A percentile compares a stretch with the other conserved stretches of the same genome.
These are phyloP conservation scores for Suillus discolor DNA, from an alignment of 768 basidiomycete genomes.

Conservation along the genomic window DNA sequence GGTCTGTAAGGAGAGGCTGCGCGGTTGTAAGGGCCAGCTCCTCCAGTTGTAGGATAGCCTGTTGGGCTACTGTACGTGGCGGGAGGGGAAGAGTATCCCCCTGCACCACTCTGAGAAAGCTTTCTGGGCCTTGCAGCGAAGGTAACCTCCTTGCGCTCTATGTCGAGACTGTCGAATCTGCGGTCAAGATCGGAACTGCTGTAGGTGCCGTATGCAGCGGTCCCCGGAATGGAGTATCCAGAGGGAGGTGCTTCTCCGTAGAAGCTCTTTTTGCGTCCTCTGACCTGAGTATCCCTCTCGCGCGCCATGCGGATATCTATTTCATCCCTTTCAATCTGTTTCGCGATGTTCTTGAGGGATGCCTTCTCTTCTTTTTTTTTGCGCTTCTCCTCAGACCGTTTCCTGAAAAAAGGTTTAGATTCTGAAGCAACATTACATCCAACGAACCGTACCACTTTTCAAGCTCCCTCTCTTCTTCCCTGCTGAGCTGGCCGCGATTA, in stretches of 20 bases:
- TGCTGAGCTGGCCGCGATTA: conserved; percentile 45
- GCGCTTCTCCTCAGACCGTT: conserved; percentile 48
- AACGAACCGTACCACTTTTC: conserved; percentile 45
- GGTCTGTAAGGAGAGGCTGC: conserved; percentile 37
- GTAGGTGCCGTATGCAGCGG: conserved; percentile 26
- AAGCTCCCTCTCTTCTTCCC: conserved; percentile 42
- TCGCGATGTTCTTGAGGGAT: conserved; percentile 40
- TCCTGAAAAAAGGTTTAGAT: conserved; percentile 36
- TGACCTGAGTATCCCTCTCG: conserved; percentile 52
- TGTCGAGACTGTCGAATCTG: conserved; percentile 36
- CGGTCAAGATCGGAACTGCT: conserved; percentile 36
- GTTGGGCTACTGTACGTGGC: conserved; percentile 28
- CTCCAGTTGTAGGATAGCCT: conserved; percentile 32
- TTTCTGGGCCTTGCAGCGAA: conserved; percentile 42
- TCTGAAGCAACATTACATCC: background rate
- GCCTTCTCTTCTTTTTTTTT: conserved; percentile 55
- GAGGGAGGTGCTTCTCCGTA: conserved; percentile 37
- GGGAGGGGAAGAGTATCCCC: conserved; percentile 27
- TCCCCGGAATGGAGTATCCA: conserved; percentile 26
- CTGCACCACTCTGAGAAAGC: conserved; percentile 44
- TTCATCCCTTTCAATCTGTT: conserved; percentile 46
- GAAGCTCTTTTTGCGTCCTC: conserved; percentile 60
- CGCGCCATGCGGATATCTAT: conserved; percentile 58
- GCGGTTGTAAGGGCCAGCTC: conserved; percentile 31
- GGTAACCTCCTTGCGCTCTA: conserved; percentile 35